These are phyloP conservation scores for Filobasidium floriforme DNA, from an alignment of 768 basidiomycete genomes.

Conservation along the genomic window DNA sequence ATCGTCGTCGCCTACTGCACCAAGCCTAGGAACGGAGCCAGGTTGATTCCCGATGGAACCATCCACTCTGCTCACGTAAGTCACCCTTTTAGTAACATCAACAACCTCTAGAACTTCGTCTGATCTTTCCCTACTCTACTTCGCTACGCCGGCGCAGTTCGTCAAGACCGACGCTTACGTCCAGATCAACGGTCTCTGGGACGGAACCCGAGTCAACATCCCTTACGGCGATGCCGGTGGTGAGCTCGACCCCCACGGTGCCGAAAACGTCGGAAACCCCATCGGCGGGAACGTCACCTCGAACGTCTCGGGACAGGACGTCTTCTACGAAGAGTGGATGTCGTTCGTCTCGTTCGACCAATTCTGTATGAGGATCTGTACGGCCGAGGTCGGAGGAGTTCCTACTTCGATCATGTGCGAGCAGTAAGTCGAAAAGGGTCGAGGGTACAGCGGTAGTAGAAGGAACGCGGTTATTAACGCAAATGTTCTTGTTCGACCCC, in stretches of 20 bases:
- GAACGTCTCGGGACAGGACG: slow-evolving; percentile 44
- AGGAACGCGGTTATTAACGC: no score
- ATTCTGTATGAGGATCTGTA: slow-evolving; percentile 50
- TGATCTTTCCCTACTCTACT: neutral
- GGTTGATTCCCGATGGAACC: slow-evolving; percentile 49
- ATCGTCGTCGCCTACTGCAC: slow-evolving; percentile 23
- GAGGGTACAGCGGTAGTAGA: neutral
- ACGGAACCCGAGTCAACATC: slow-evolving; percentile 49
- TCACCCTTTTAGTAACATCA: slow-evolving; percentile 8
- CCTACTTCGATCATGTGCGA: slow-evolving; percentile 45
- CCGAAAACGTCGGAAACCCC: slow-evolving; percentile 46
- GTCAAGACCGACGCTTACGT: slow-evolving; percentile 50
- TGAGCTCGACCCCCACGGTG: slow-evolving; percentile 29
- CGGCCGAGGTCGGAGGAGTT: slow-evolving; percentile 48
- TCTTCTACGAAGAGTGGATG: slow-evolving; percentile 50
- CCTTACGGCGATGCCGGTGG: slow-evolving; percentile 37
- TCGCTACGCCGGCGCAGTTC: slow-evolving; percentile 36
- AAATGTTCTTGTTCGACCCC: neutral
- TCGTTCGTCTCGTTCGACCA: slow-evolving; percentile 48
- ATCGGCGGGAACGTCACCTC: slow-evolving; percentile 47
- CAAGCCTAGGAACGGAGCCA: slow-evolving; percentile 48
- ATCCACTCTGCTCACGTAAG: slow-evolving; percentile 41
- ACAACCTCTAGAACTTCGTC: neutral
- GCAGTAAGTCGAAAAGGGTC: slow-evolving; percentile 23
- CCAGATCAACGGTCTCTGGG: slow-evolving; percentile 51